Evolutionary conservation across 2,329 filamentous ascomycete species (phyloP), one percentile per base, ranked within the genome.

Genomic region (Colletotrichum musicola): DNA sequence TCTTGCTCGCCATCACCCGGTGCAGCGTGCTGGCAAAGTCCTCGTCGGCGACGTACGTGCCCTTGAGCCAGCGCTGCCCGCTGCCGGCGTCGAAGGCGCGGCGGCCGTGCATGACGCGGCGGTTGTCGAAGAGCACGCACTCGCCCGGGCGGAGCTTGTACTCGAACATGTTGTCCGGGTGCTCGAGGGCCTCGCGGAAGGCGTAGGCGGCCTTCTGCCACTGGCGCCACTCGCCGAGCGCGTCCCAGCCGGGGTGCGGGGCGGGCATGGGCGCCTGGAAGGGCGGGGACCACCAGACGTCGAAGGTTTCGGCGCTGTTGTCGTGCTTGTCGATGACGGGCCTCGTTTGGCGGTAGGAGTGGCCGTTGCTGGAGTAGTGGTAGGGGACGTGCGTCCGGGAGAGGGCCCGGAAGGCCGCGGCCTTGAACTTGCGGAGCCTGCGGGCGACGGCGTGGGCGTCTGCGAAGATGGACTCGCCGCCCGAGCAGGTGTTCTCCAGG

Each of bases 71-170:
- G 60, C 95, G 85, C 70, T 90, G 86, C 1, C 93, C 93, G 6
- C 85, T 84, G 0, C 81, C 81, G 0, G 84, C 80, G 76, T 95
- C 89, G 79, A 98, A 98, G 35, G 89, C 88, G 16, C 84, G 86
- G 4, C 96, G 85, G 0, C 94, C 95, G 82, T 98, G 96, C 76
- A 97, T 79, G n/a, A 97, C 85, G 18, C 95, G 86, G 68, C 89
- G 82, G 76, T 98, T 98, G 77, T 97, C 92, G 76, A 99, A 98
- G n/a, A 99, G 86, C 13, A 95, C 94, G 76, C 94, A 97, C 75
- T 97, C 93, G 3, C 95, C 96, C 4, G 92, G 89, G 62, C 89
- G 83, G 78, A 98, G 83, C 79, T 91, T 91, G 67, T 91, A 84
- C 82, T 95, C 86, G 75, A 91, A 92, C 61, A 94, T 79, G 68